Percentiles rank a stretch among this genome's conserved stretches.
Evolutionary conservation across 805 yeast genomes (phyloP).

Genomic region (Schwanniomyces sp.): DNA sequence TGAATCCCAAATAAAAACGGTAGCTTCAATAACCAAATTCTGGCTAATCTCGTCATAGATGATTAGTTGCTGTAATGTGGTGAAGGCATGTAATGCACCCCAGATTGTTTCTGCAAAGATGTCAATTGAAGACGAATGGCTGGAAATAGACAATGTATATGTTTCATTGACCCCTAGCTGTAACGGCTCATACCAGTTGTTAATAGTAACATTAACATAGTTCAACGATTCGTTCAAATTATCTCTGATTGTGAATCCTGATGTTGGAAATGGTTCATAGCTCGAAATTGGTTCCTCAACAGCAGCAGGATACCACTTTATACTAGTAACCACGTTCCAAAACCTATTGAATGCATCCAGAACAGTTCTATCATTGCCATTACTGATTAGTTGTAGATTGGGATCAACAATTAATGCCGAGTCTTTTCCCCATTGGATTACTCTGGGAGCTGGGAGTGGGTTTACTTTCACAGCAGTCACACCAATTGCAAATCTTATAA

Average conservation of each 20-base stretch:
- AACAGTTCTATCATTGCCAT: conserved; percentile 11
- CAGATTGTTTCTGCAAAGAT: conserved; percentile 34
- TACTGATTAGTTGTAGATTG: conserved; percentile 4
- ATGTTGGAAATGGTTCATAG: conserved; percentile 16
- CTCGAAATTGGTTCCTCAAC: conserved; percentile 21
- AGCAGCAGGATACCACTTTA: conserved; percentile 37
- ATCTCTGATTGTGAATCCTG: not conserved
- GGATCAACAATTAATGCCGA: conserved; percentile 7
- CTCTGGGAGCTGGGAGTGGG: conserved; percentile 23
- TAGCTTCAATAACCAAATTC: conserved; percentile 26
- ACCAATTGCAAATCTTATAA: not conserved
- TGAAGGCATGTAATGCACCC: conserved; percentile 43
- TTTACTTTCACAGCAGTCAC: conserved; percentile 14
- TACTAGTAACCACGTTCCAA: not conserved
- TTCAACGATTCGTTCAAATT: not conserved
- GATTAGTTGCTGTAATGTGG: conserved; percentile 41
- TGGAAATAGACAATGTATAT: conserved; percentile 21
- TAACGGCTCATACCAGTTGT: conserved; percentile 13
- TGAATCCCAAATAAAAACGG: conserved; percentile 31
- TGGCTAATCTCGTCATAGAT: conserved; percentile 19
- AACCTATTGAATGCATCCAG: conserved; percentile 23
- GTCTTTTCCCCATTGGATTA: conserved; percentile 18
- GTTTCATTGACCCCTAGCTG: conserved; percentile 39
- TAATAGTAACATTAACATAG: not conserved
- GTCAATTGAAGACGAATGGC: conserved; percentile 9